A percentile compares a stretch with the other conserved stretches of the same genome.
These are phyloP conservation scores for Anaeromyces robustus DNA, from an alignment of 192 early-diverging fungal genomes.

Conservation along the genomic window DNA sequence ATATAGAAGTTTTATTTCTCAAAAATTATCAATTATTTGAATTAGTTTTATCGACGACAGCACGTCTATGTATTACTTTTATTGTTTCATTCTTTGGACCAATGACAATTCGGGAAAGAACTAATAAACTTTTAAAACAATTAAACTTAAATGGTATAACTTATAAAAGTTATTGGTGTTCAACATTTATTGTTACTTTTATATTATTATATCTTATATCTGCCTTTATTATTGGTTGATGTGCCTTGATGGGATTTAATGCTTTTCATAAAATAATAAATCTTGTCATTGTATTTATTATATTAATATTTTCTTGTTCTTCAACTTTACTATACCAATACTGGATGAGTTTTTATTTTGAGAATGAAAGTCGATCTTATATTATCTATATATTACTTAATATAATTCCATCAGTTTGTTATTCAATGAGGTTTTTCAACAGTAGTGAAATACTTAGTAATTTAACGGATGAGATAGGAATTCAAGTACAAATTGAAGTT, in stretches of 20 bases:
- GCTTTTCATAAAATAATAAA: background rate
- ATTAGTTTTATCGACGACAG: too few relatives aligned
- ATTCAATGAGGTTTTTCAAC: too few relatives aligned
- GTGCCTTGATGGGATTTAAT: background rate
- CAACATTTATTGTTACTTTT: background rate
- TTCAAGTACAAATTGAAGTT: too few relatives aligned
- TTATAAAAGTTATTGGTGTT: background rate
- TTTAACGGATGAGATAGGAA: too few relatives aligned
- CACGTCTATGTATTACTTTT: background rate
- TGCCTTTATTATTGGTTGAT: background rate
- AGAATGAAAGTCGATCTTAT: background rate
- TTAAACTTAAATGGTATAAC: background rate
- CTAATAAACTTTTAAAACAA: background rate
- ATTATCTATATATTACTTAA: background rate
- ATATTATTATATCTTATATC: background rate
- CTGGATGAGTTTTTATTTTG: background rate
- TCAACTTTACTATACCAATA: background rate
- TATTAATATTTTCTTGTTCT: background rate
- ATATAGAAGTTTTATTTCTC: too few relatives aligned
- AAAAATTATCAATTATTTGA: too few relatives aligned
- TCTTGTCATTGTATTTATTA: background rate
- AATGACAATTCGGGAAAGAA: background rate
- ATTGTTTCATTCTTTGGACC: background rate
- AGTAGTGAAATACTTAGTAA: too few relatives aligned
- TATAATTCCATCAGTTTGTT: background rate